These are phyloP conservation scores for Salix udensis DNA, from an alignment of 345 rosid genomes.

Conservation along the genomic window DNA sequence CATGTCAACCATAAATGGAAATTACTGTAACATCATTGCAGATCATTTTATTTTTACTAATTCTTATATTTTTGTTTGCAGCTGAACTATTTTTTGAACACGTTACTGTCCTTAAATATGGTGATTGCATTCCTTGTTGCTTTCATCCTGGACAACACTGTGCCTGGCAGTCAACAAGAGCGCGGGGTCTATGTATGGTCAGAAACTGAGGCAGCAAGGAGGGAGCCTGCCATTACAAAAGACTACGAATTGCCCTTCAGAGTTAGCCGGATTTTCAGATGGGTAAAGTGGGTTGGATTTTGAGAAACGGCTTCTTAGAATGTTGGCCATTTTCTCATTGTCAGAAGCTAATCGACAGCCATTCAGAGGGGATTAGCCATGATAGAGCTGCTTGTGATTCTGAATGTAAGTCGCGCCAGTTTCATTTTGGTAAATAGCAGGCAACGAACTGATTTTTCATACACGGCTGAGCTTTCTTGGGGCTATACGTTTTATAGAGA, in stretches of 20 bases:
- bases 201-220: conserved; percentile 72
- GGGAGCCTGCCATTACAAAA: conserved; percentile 80
- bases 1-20: not conserved
- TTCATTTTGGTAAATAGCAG: conserved; percentile 36
- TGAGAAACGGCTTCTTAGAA: conserved; percentile 23
- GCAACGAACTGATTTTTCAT: conserved; percentile 14
- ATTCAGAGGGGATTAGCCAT: not conserved
- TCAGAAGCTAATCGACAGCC: conserved; percentile 9
- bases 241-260: conserved; percentile 86
- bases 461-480: conserved; percentile 17
- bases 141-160: conserved; percentile 81
- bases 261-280: conserved; percentile 77
- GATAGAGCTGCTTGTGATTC: conserved; percentile 7
- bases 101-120: conserved; percentile 72
- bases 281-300: conserved; percentile 98
- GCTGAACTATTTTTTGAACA: conserved; percentile 89
- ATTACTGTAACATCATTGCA: not conserved
- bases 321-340: not conserved
- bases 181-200: conserved; percentile 95
- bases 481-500: conserved; percentile 25
- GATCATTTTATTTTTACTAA: not conserved
- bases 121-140: conserved; percentile 89
- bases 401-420: conserved; percentile 4
- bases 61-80: conserved; percentile 21
- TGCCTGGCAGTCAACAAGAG: conserved; percentile 85